Evolutionary conservation across 139 green algal species (phyloP).

Genomic region (Ostreobium quekettii): DNA sequence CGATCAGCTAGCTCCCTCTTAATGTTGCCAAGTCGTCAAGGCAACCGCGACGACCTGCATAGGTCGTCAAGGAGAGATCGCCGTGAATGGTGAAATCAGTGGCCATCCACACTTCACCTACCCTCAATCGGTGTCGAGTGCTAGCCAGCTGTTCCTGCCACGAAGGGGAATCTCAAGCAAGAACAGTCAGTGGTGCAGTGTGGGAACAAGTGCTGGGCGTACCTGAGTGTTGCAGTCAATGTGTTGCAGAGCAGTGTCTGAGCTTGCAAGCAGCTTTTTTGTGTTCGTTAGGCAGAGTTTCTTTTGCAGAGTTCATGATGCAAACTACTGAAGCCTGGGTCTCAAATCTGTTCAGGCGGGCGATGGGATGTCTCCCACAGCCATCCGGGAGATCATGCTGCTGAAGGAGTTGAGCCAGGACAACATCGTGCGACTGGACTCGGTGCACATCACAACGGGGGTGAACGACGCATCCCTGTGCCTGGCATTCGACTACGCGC

Average conservation of each 20-base stretch:
- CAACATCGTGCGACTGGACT: conserved; percentile 55
- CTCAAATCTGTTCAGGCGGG: conserved; percentile 40
- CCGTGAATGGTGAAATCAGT: too few species aligned
- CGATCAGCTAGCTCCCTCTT: too few species aligned
- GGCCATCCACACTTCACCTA: too few species aligned
- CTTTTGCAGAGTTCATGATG: too few species aligned
- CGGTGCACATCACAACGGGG: neutral
- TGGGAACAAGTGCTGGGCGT: neutral
- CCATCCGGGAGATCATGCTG: conserved; percentile 68
- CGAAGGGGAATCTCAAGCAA: neutral
- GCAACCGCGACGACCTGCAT: too few species aligned
- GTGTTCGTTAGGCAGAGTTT: too few species aligned
- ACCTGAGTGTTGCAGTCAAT: neutral
- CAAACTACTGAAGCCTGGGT: too few species aligned
- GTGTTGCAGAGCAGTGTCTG: neutral
- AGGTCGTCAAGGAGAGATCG: too few species aligned
- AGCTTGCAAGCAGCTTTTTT: neutral
- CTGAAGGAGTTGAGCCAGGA: conserved; percentile 56
- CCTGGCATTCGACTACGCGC: conserved; percentile 69
- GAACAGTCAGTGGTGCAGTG: neutral
- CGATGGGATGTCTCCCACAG: conserved; percentile 57
- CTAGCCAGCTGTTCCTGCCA: too few species aligned
- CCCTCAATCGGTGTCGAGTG: too few species aligned
- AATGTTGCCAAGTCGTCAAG: too few species aligned
- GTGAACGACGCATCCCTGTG: conserved; percentile 26